A percentile compares a stretch with the other conserved stretches of the same genome.
These are phyloP conservation scores for Aspergillus thermomutatus DNA, from an alignment of 2,329 filamentous ascomycete genomes.

Conservation along the genomic window DNA sequence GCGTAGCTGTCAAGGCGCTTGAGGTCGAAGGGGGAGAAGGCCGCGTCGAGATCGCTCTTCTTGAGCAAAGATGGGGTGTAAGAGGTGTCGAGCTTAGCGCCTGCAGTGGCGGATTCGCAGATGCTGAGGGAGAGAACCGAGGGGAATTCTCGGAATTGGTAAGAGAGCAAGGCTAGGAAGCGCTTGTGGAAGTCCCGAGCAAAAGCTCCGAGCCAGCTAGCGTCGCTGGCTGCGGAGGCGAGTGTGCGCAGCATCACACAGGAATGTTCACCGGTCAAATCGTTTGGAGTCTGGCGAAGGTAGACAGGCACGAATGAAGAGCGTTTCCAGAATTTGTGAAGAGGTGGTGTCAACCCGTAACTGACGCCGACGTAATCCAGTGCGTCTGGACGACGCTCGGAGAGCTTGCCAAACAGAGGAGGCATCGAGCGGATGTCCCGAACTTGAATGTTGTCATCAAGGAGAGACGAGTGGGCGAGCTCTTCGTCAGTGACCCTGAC, in stretches of 20 bases:
- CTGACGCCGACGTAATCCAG: slow-evolving; percentile 95
- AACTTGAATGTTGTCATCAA: slow-evolving; percentile 84
- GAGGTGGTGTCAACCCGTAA: slow-evolving; percentile 79
- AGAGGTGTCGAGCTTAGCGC: slow-evolving; percentile 63
- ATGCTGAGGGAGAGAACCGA: slow-evolving; percentile 78
- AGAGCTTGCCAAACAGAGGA: slow-evolving; percentile 83
- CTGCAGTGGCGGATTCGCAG: slow-evolving; percentile 75
- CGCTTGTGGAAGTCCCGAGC: slow-evolving; percentile 89
- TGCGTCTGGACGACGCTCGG: slow-evolving; percentile 72
- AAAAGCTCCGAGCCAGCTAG: slow-evolving; percentile 85
- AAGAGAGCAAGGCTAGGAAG: slow-evolving; percentile 86
- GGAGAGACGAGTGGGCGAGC: slow-evolving; percentile 68
- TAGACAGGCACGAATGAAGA: slow-evolving; percentile 85
- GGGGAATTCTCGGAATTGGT: slow-evolving; percentile 83
- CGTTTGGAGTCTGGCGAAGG: slow-evolving; percentile 89
- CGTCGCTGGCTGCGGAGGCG: slow-evolving; percentile 57
- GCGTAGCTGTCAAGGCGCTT: slow-evolving; percentile 94
- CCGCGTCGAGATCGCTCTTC: slow-evolving; percentile 71
- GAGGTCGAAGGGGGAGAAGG: slow-evolving; percentile 86
- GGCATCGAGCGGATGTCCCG: slow-evolving; percentile 90
- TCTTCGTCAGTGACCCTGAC: slow-evolving; percentile 79
- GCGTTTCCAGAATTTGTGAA: slow-evolving; percentile 98
- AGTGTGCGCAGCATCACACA: slow-evolving; percentile 94
- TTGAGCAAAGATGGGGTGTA: slow-evolving; percentile 56
- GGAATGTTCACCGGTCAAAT: slow-evolving; percentile 94